A percentile compares a stretch with the other conserved stretches of the same genome.
Conservation (phyloP, 768 basidiomycete genomes). For the Leccinum boreale region DNA sequence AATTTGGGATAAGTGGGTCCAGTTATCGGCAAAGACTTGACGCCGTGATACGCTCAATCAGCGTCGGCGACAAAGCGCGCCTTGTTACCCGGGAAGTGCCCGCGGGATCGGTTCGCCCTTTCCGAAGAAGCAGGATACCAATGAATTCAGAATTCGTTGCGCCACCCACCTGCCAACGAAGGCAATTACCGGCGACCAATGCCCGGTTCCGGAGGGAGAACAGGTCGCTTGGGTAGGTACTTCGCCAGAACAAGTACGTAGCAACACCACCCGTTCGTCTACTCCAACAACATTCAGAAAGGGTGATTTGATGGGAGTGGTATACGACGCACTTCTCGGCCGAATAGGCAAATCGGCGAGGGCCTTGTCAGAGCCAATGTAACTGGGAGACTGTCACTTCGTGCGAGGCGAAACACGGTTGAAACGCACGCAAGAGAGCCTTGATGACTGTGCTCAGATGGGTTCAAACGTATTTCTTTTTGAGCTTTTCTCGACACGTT, state of each 20-base stretch:
- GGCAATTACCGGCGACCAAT: slow-evolving; percentile 88
- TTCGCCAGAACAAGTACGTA: slow-evolving; percentile 88
- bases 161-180: slow-evolving; percentile 79
- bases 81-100: neutral
- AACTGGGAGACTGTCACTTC: slow-evolving; percentile 35
- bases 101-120: neutral
- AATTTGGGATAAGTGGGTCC: neutral
- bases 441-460: slow-evolving; percentile 97
- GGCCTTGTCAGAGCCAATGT: slow-evolving; percentile 95
- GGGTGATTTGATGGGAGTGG: neutral
- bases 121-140: slow-evolving; percentile 1
- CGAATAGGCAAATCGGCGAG: slow-evolving; percentile 95
- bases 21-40: neutral
- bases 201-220: slow-evolving; percentile 94
- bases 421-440: slow-evolving; percentile 76
- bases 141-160: slow-evolving; percentile 11
- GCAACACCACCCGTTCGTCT: slow-evolving; percentile 85
- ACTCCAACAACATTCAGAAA: slow-evolving; percentile 35
- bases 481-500: slow-evolving; percentile 46
- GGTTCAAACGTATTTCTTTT: slow-evolving; percentile 73
- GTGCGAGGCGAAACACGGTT: neutral
- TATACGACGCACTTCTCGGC: slow-evolving; percentile 61
- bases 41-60: slow-evolving; percentile 11
- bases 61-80: slow-evolving; percentile 1
- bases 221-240: slow-evolving; percentile 91